phyloP scores from a whole-genome alignment of 1,139 yeast species.

The Casaregolazyma lundiana region DNA sequence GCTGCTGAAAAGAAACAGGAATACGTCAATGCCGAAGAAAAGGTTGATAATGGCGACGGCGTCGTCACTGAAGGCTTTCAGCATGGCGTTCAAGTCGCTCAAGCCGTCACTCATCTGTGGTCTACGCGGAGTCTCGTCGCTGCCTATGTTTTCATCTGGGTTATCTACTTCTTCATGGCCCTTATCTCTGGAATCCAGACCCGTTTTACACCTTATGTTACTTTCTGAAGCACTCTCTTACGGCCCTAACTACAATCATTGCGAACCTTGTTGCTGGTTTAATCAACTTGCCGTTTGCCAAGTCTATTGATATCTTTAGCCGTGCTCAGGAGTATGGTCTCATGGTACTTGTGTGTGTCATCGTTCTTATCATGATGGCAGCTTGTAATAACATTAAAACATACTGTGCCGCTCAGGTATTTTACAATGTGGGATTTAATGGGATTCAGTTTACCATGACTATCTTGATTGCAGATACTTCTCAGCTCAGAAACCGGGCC shows the following conservation, averaged over 20 bases:
- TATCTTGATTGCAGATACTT: too few species aligned
- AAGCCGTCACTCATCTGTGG: conserved; percentile 14
- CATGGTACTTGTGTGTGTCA: conserved; percentile 19
- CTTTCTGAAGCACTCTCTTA: conserved; percentile 19
- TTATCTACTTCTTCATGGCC: conserved; percentile 14
- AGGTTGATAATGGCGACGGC: conserved; percentile 3
- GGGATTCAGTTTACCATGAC: too few species aligned
- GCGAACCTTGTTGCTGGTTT: conserved; percentile 49
- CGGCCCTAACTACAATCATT: conserved; percentile 22
- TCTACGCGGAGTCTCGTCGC: conserved; percentile 4
- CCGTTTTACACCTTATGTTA: conserved; percentile 14
- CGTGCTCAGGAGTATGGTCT: conserved; percentile 32
- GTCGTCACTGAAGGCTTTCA: conserved; percentile 8
- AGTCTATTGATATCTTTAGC: conserved; percentile 31
- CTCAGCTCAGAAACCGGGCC: too few species aligned
- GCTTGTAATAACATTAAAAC: conserved; percentile 25
- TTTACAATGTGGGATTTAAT: conserved; percentile 29
- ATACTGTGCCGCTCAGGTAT: conserved; percentile 30
- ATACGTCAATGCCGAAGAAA: too few species aligned
- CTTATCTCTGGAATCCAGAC: conserved; percentile 8
- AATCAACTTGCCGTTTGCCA: conserved; percentile 42
- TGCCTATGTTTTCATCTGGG: conserved; percentile 12
- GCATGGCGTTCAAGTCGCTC: conserved; percentile 11
- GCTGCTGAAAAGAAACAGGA: too few species aligned
- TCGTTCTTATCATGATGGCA: conserved; percentile 32